phyloP scores from a whole-genome alignment of 2,329 filamentous ascomycete genomes.

The Fusarium sulawesiense region DNA sequence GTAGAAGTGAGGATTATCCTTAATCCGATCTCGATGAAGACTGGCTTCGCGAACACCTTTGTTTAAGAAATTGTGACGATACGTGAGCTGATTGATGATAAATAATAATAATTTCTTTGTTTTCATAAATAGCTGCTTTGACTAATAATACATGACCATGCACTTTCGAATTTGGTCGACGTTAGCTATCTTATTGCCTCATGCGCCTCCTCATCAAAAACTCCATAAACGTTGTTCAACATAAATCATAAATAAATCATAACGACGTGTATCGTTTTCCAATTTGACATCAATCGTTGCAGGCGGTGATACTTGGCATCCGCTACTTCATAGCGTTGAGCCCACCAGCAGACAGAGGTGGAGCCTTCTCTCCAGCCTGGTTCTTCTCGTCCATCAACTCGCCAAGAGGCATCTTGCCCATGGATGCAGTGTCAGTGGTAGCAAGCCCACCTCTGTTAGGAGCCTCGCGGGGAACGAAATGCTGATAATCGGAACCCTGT shows the following conservation, averaged over 20 bases:
- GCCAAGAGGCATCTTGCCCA: slow-evolving; percentile 4
- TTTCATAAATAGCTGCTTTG: background rate
- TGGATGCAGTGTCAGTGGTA: background rate
- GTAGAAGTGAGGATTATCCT: background rate
- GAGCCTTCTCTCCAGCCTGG: background rate
- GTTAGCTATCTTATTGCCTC: background rate
- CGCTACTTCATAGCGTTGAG: slow-evolving; percentile 12
- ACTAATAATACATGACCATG: background rate
- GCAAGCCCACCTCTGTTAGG: slow-evolving; percentile 7
- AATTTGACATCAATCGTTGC: no score
- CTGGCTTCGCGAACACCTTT: no score
- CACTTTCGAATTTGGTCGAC: accelerated
- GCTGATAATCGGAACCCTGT: background rate
- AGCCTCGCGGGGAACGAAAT: background rate
- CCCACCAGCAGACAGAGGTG: slow-evolving; percentile 3
- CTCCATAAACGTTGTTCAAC: background rate
- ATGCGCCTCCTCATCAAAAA: background rate
- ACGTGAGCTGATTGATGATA: background rate
- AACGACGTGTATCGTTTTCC: accelerated
- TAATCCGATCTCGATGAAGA: background rate
- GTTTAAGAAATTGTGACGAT: background rate
- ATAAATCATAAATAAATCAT: background rate
- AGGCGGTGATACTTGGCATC: accelerated
- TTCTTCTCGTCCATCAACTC: slow-evolving; percentile 11
- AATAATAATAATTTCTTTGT: accelerated